These are phyloP conservation scores for Exophiala lecanii-corni DNA, from an alignment of 2,329 filamentous ascomycete species.

Conservation along the genomic window DNA sequence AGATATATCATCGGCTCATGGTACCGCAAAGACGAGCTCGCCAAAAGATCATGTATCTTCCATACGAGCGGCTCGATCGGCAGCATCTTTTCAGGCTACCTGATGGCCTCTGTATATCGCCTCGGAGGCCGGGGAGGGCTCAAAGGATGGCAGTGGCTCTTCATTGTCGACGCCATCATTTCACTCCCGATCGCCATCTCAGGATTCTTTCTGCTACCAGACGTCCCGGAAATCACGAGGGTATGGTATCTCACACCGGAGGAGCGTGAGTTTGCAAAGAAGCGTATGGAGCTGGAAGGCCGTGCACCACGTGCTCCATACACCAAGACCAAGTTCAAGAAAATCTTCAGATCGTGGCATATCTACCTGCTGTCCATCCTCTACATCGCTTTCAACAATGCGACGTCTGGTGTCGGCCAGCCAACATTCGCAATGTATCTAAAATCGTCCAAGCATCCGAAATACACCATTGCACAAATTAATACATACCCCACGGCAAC, in stretches of 20 bases:
- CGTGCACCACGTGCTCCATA: constrained; percentile 43
- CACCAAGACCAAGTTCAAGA: constrained; percentile 51
- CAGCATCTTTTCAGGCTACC: constrained; percentile 46
- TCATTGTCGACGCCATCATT: constrained; percentile 38
- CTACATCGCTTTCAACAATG: constrained; percentile 64
- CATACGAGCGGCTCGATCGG: constrained; percentile 45
- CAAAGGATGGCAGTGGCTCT: constrained; percentile 41
- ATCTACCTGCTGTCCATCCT: constrained; percentile 56
- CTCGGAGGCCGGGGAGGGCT: constrained; percentile 47
- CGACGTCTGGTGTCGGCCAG: constrained; percentile 44
- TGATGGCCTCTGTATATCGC: constrained; percentile 51
- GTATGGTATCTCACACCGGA: constrained; percentile 44
- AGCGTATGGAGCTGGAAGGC: constrained; percentile 49
- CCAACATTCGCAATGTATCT: constrained; percentile 53
- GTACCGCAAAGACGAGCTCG: constrained; percentile 45
- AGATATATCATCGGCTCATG: constrained; percentile 50
- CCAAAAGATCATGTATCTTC: constrained; percentile 51
- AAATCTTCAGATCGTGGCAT: constrained; percentile 61
- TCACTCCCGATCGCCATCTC: constrained; percentile 43
- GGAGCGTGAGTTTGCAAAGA: constrained; percentile 44
- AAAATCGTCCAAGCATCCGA: constrained; percentile 38
- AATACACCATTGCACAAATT: constrained; percentile 43
- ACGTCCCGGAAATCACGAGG: constrained; percentile 40
- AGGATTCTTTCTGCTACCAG: constrained; percentile 41
- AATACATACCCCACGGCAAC: constrained; percentile 58